Evolutionary conservation across 192 early-diverging fungal genomes (phyloP).

Genomic region (Dissophora ornata): DNA sequence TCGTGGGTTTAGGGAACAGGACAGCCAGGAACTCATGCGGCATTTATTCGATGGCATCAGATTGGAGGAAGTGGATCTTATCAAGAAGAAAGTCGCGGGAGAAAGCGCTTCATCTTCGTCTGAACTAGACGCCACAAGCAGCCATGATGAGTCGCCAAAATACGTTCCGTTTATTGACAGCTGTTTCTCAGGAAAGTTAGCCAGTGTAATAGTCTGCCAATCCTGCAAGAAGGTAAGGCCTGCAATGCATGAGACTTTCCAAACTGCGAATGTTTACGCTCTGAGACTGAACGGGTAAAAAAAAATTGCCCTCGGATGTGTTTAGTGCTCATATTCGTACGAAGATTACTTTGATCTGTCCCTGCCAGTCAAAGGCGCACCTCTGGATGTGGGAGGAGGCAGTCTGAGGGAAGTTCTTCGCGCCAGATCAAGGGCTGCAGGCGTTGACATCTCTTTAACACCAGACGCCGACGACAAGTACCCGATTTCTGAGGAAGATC

Average conservation of each 20-base stretch:
- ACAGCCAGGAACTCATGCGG: slow-evolving; percentile 79
- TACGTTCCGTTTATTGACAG: slow-evolving; percentile 68
- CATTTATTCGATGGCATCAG: slow-evolving; percentile 70
- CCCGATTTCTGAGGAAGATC: slow-evolving; percentile 22
- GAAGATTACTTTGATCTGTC: slow-evolving; percentile 75
- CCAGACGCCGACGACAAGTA: slow-evolving; percentile 11
- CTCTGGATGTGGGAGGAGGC: neutral
- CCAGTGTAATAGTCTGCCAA: slow-evolving; percentile 75
- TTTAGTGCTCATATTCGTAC: slow-evolving; percentile 61
- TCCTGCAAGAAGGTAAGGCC: slow-evolving; percentile 60
- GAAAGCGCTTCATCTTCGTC: neutral
- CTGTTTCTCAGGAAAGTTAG: slow-evolving; percentile 75
- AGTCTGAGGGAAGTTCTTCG: slow-evolving; percentile 22
- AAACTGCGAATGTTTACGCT: too few species aligned
- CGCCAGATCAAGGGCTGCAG: slow-evolving; percentile 20
- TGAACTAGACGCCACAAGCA: neutral
- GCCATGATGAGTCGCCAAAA: neutral
- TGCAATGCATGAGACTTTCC: too few species aligned
- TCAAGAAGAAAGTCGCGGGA: slow-evolving; percentile 12
- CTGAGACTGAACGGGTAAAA: too few species aligned
- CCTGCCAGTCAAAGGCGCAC: slow-evolving; percentile 57
- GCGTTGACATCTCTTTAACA: slow-evolving; percentile 5
- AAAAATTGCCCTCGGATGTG: neutral
- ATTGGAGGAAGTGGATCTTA: slow-evolving; percentile 61
- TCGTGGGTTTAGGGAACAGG: slow-evolving; percentile 70